A percentile compares a stretch with the other conserved stretches of the same genome.
Evolutionary conservation across 2,329 filamentous ascomycete genomes (phyloP).

Genomic region (Aspergillus neoniger): DNA sequence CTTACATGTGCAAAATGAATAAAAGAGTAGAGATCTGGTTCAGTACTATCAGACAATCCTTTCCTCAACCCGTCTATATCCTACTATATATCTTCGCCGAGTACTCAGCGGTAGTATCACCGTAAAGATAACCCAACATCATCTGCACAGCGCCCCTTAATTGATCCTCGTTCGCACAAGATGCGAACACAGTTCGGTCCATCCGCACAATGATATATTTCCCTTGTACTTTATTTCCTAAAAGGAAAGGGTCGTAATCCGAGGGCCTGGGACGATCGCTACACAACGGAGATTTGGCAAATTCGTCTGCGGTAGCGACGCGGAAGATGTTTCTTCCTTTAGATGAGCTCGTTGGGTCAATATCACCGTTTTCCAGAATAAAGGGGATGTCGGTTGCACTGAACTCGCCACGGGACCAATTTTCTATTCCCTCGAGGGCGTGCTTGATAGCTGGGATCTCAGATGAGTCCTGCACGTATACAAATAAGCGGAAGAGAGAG

Average conservation of each 20-base stretch:
- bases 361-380: slow-evolving; percentile 12
- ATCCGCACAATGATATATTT: slow-evolving; percentile 35
- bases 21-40: too few species aligned
- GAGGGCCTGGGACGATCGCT: slow-evolving; percentile 30
- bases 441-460: slow-evolving; percentile 7
- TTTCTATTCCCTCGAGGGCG: neutral
- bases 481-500: slow-evolving; percentile 36
- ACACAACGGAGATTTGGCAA: slow-evolving; percentile 31
- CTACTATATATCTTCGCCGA: too few species aligned
- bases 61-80: too few species aligned
- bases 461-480: slow-evolving; percentile 22
- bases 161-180: slow-evolving; percentile 26
- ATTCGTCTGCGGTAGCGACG: slow-evolving; percentile 33
- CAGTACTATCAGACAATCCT: too few species aligned
- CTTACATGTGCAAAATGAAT: too few species aligned
- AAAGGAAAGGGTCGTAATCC: slow-evolving; percentile 30
- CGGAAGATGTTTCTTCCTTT: slow-evolving; percentile 14
- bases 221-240: slow-evolving; percentile 25
- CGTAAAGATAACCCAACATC: neutral
- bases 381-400: slow-evolving; percentile 5
- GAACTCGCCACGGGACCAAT: slow-evolving; percentile 13
- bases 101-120: neutral
- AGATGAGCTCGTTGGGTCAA: neutral
- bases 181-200: slow-evolving; percentile 40
- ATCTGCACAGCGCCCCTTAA: slow-evolving; percentile 15